A percentile compares a stretch with the other conserved stretches of the same genome.
Conservation (phyloP, 495 filamentous ascomycete species). For the Parathielavia hyrcaniae region DNA sequence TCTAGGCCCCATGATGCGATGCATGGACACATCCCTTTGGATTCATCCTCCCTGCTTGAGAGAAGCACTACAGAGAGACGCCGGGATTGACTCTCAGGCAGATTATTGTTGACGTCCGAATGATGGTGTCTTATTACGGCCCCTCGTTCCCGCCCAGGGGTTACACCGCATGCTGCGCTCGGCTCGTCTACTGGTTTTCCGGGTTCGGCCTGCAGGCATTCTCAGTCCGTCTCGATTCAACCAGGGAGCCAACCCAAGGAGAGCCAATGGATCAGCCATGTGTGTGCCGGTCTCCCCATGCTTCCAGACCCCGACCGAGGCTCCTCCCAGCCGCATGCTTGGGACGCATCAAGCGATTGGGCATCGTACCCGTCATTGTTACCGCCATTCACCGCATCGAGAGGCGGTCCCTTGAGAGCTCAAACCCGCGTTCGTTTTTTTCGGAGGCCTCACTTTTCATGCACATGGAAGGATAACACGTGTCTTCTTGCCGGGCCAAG, state of each 20-base stretch:
- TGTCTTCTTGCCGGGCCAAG: neutral
- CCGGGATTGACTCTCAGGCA: neutral
- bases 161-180: constrained; percentile 12
- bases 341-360: neutral
- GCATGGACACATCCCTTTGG: neutral
- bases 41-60: neutral
- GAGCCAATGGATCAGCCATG: constrained; percentile 16
- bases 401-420: neutral
- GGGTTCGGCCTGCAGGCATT: neutral
- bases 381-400: neutral
- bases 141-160: neutral
- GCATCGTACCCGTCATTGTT: neutral
- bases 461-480: neutral
- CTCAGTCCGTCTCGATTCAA: neutral
- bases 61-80: neutral
- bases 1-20: neutral
- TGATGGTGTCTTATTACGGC: neutral
- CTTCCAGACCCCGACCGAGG: neutral
- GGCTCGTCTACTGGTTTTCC: neutral
- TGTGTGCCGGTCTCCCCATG: neutral
- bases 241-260: neutral
- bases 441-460: constrained; percentile 1
- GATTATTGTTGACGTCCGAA: neutral
- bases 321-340: neutral
- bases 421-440: too few species aligned